These are phyloP conservation scores for Coprinopsis sp. DNA, from an alignment of 768 basidiomycete species.

Conservation along the genomic window DNA sequence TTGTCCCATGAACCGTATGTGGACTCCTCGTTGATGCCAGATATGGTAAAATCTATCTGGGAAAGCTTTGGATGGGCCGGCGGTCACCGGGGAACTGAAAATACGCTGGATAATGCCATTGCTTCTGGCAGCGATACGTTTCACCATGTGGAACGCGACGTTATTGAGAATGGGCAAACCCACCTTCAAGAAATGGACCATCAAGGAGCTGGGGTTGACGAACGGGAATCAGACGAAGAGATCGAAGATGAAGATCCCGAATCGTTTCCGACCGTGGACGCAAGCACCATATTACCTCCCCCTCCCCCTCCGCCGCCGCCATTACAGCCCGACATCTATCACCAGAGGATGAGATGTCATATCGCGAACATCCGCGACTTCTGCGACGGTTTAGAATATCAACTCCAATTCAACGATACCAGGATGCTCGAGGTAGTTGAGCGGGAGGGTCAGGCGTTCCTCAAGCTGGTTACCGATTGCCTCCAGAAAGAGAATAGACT, in stretches of 20 bases:
- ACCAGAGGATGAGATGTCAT: slow-evolving; percentile 36
- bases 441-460: slow-evolving; percentile 35
- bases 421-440: slow-evolving; percentile 40
- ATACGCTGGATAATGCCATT: not conserved
- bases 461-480: slow-evolving; percentile 35
- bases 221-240: no score
- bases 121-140: no score
- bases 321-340: slow-evolving; percentile 23
- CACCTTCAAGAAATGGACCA: no score
- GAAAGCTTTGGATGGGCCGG: slow-evolving; percentile 25
- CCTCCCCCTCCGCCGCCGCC: slow-evolving; percentile 7
- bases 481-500: slow-evolving; percentile 36
- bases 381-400: slow-evolving; percentile 42
- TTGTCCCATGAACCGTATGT: slow-evolving; percentile 40
- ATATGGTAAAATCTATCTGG: slow-evolving; percentile 31
- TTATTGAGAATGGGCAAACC: no score
- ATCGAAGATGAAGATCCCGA: not conserved
- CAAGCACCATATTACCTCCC: slow-evolving; percentile 11
- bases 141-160: no score
- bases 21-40: slow-evolving; percentile 33
- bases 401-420: slow-evolving; percentile 41
- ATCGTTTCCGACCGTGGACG: slow-evolving; percentile 5
- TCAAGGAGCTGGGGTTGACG: no score
- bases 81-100: not conserved
- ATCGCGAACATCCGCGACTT: slow-evolving; percentile 41